Evolutionary conservation across 2,329 filamentous ascomycete species (phyloP), one percentile per base, ranked within the genome.

Genomic region (Pseudocercospora musae): DNA sequence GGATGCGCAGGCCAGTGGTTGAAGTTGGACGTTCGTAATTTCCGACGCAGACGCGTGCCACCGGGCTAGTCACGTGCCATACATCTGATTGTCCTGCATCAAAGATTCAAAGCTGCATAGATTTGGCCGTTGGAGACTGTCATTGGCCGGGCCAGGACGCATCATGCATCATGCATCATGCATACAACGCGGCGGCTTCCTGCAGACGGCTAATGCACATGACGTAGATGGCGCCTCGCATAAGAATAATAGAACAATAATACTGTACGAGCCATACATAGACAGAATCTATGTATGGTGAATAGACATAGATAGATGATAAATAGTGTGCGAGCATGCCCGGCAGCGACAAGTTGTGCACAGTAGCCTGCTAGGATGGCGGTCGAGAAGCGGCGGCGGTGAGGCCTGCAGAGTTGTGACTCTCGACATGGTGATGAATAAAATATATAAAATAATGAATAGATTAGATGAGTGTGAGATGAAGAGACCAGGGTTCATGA

Each of bases 161-260:
- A 20, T n/a, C 13, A 46, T n/a, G n/a, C n/a, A n/a, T n/a, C n/a
- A n/a, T n/a, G n/a, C n/a, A n/a, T n/a, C n/a, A n/a, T n/a, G n/a
- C n/a, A n/a, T n/a, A n/a, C n/a, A n/a, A n/a, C n/a, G n/a, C n/a
- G 23, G 49, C 60, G 60, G 57, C 57, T 63, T 63, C 61, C 61
- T 63, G 61, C 61, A 63, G 61, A 59, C 50, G 25, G 54, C 31
- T n/a, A n/a, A n/a, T n/a, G 8, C 23, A 21, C 54, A 48, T 23
- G 27, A n/a, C 50, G 29, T 50, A 44, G 48, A 25, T 56, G 57
- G 20, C 44, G 60, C 20, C 31, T 56, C 53, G 53, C 60, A 50
- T n/a, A 37, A 13, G 25, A 21, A 42, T n/a, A n/a, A n/a, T n/a
- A n/a, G n/a, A n/a, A n/a, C n/a, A n/a, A n/a, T n/a, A n/a, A n/a